Base-by-base conservation (phyloP, 805 yeast genomes). In the Metschnikowia vanudenii region DNA sequence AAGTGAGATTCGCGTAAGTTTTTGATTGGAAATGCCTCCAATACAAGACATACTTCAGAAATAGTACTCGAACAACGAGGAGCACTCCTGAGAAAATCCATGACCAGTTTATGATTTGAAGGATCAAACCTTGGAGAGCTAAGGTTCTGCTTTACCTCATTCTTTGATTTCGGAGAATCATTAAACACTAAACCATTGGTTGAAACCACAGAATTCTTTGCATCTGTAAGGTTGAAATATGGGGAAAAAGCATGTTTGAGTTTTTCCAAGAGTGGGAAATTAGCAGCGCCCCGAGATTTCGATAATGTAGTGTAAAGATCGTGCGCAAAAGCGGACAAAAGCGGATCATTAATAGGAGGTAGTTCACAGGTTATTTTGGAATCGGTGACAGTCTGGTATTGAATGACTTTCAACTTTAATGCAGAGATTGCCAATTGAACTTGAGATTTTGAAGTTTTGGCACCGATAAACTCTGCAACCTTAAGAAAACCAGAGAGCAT, bases 401-500 rank as follows among this genome's bases (percentile, higher is more conserved):
- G 40, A 4, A 28, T 13, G 11, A 24, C n/a, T 16, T 50, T 50
- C 26, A 52, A 35, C 13, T 31, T 31, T 9, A 52, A 39, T 2
- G 51, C 45, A 1, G 31, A 19, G 11, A 47, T 34, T 14, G 43
- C 22, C 4, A 20, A 7, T 6, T 26, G 19, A 24, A 53, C 29
- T 1, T 22, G 8, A 2, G 34, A 22, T 7, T 16, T 31, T 9
- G 46, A 43, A 3, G 28, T 19, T 19, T 50, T 52, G 13, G 30
- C 19, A 10, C 30, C 24, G 12, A 54, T 8, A 32, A 41, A 45
- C 26, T 36, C 42, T 5, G 52, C 49, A 3, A 55, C 44, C 19
- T 53, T 53, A 16, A 47, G 12, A 24, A 47, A 53, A 4, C 58
- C 58, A 1, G 39, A 36, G n/a, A 55, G 38, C 49, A 48, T 53